Evolutionary conservation across 179 eudicot species (phyloP), one percentile per base, ranked within the genome.

Genomic region (Silene noctiflora): DNA sequence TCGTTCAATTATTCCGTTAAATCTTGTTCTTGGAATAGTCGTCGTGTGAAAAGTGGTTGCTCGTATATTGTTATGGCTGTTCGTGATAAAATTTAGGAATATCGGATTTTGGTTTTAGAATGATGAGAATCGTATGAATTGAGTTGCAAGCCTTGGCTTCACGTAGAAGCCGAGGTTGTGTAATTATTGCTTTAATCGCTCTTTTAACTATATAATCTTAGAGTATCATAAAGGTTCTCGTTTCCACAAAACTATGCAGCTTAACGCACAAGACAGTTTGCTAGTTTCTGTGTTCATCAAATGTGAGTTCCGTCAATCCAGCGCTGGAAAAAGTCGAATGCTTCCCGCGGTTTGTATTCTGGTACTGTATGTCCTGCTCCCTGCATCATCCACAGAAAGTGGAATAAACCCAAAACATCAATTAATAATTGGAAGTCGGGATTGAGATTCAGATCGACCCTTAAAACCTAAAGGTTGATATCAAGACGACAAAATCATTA

Each of bases 321-420:
- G 51, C 86, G 84, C 64, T 81, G 81, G 51, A 58, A 83, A 62
- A 83, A 81, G 55, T 81, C 86, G 0, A 83, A 72, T 39, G 86
- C 81, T 58, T 83, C 86, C 63, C 63, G 56, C 6, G 86, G 86
- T 63, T 83, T 83, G 82, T 83, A 83, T 33, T 83, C 86, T 19
- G 86, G 86, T 4, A 83, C 86, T 22, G 86, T 84, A 42, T 84
- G 86, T 31, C 86, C 86, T 67, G 86, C 86, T 61, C 86, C 86
- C 86, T 83, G 79, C 71, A 79, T 31, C 60, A 25, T 51, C n/a
- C 65, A 71, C 3, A 66, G 17, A 39, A 5, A 39, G 9, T 24
- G 6, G 21, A 14, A 2, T 16, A 69, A 44, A 44, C 59, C 0
- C 27, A 0, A 67, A 29, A 66, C 35, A 4, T 25, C 6, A 64